Conservation (phyloP, 2,329 filamentous ascomycete species). For the Neofusicoccum ribis region DNA sequence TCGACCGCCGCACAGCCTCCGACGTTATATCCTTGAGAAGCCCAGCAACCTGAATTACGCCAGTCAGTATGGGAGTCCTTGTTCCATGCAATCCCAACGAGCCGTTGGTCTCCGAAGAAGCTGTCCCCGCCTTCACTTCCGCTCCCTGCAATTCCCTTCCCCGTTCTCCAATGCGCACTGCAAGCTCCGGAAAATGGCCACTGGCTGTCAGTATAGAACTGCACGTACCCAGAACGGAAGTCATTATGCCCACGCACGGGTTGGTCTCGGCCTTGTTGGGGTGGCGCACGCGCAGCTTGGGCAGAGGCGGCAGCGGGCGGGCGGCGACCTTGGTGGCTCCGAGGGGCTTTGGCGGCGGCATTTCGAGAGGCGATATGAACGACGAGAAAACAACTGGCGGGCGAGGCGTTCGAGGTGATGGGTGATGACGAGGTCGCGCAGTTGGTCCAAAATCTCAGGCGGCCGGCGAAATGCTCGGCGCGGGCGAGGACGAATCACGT, state of each 20-base stretch:
- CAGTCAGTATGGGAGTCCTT: conserved; percentile 24
- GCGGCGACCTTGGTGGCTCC: conserved; percentile 33
- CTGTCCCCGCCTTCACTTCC: not conserved
- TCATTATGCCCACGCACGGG: conserved; percentile 67
- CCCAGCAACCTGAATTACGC: conserved; percentile 70
- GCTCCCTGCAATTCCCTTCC: not conserved
- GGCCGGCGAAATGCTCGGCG: conserved; percentile 16
- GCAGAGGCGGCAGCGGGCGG: conserved; percentile 59
- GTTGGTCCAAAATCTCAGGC: conserved; percentile 22
- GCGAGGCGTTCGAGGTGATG: not conserved
- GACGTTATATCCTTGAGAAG: conserved; percentile 70
- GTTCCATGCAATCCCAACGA: too few relatives aligned
- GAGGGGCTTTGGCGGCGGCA: conserved; percentile 31
- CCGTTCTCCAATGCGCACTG: not conserved
- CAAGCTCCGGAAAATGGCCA: not conserved
- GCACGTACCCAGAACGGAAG: conserved; percentile 61
- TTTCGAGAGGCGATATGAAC: not conserved
- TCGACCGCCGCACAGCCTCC: conserved; percentile 62
- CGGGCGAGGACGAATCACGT: not conserved
- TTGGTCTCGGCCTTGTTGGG: conserved; percentile 64
- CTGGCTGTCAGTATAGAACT: not conserved
- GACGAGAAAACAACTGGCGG: not conserved
- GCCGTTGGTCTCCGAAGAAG: not conserved
- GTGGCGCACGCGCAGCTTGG: conserved; percentile 63
- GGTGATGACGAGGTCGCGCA: conserved; percentile 8